These are phyloP conservation scores for Fusarium kyushuense DNA, from an alignment of 2,329 filamentous ascomycete genomes.

Conservation along the genomic window DNA sequence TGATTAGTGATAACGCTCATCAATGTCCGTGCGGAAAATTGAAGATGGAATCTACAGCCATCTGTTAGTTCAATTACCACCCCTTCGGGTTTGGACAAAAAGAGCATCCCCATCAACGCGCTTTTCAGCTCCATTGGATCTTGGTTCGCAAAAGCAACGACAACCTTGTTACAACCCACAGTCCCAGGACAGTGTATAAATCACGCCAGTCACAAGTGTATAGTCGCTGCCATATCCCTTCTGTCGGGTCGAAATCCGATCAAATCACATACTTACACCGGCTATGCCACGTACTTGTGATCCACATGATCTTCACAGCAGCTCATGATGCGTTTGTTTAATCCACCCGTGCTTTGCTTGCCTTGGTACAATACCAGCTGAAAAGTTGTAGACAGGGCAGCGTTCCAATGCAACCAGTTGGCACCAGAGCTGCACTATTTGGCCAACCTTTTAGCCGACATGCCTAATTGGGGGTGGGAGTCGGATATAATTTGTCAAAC, in stretches of 20 bases:
- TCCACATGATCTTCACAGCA: constrained; percentile 10
- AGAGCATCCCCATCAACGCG: constrained; percentile 21
- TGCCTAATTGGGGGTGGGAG: constrained; percentile 19
- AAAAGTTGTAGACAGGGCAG: constrained; percentile 9
- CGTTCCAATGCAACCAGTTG: constrained; percentile 4
- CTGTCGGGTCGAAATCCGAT: background rate
- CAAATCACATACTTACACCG: constrained; percentile 2
- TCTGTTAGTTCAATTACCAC: constrained; percentile 38
- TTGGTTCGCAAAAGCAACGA: constrained; percentile 27
- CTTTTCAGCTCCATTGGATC: constrained; percentile 38
- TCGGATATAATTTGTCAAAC: constrained; percentile 25
- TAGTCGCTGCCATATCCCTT: background rate
- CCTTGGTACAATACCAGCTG: constrained; percentile 7
- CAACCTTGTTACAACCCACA: constrained; percentile 21
- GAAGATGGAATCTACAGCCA: constrained; percentile 40
- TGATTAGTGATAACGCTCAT: constrained; percentile 25
- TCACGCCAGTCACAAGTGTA: background rate
- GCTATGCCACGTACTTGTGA: background rate
- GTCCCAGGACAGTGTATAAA: constrained; percentile 10
- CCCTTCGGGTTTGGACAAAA: constrained; percentile 36
- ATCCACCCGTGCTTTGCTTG: background rate
- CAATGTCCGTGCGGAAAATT: constrained; percentile 22
- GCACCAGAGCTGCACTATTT: constrained; percentile 7
- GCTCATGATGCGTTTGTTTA: background rate
- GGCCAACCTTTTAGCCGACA: constrained; percentile 10